Evolutionary conservation across 139 green algal species (phyloP), one percentile per base, ranked within the genome.

Genomic region (Coelastrella sp.): DNA sequence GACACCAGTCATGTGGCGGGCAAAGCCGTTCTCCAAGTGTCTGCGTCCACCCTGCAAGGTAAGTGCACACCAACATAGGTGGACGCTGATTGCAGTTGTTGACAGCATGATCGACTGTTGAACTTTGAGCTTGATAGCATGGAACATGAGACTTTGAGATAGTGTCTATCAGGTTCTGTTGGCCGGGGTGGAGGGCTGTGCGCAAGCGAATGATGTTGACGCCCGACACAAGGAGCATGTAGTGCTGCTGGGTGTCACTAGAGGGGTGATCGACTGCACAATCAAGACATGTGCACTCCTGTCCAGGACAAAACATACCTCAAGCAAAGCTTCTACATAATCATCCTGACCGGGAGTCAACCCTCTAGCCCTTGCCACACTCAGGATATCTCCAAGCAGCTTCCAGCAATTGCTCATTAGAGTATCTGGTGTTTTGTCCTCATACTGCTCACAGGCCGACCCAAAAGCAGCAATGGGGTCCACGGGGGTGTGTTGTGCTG

Each of bases 1-100:
- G 22, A 93, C 94, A 86, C 87, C 90, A 60, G 94, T 92, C 90
- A 97, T 95, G 93, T 98, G 93, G 7, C 74, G 20, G 7, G 73
- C 87, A 85, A 95, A 95, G 58, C 94, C 94, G 5, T 91, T 80
- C 88, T 97, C 93, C 90, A 98, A 87, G 89, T 97, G 93, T 17
- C 85, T 68, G 19, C 92, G 91, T 0, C 92, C 92, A 27, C 96
- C 88, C 95, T 87, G 85, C 80, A 63, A 92, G 12, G 25, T 20
- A 80, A 4, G 7, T 59, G 74, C 74, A 80, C 20, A 9, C 22
- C 22, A 25, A 24, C 24, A 81, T 9, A 78, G 70, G 19, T 35
- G 70, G 25, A 59, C 4, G 25, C n/a, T 59, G 24, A 57, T 8
- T 81, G 74, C 74, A 5, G 12, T 22, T 6, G 3, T 5, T 49